A percentile compares a stretch with the other conserved stretches of the same genome.
These are phyloP conservation scores for Globisporangium viniferum DNA, from an alignment of 352 stramenopile species.

Conservation along the genomic window DNA sequence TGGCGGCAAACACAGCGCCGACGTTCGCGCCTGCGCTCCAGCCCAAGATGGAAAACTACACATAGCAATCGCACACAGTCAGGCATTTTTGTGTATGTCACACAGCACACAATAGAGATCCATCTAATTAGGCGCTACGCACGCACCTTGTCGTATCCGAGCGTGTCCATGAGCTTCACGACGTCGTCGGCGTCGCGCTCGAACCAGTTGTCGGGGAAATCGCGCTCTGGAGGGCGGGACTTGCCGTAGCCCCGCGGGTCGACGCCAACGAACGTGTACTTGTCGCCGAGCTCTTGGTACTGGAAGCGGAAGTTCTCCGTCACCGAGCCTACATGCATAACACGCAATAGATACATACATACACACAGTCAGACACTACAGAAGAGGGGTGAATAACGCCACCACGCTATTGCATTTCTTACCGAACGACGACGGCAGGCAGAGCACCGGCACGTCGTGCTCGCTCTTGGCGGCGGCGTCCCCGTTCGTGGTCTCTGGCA, in stretches of 20 bases:
- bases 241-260: slow-evolving; percentile 56
- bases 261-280: slow-evolving; percentile 66
- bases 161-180: slow-evolving; percentile 46
- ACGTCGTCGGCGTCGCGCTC: slow-evolving; percentile 75
- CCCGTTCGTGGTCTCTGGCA: slow-evolving; percentile 15
- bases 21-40: slow-evolving; percentile 79
- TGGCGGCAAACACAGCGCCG: slow-evolving; percentile 62
- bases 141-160: slow-evolving; percentile 54
- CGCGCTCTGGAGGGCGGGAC: slow-evolving; percentile 37
- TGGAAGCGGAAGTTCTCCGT: slow-evolving; percentile 60
- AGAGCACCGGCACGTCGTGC: slow-evolving; percentile 44
- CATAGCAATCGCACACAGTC: not conserved
- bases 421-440: slow-evolving; percentile 67
- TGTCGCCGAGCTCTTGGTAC: slow-evolving; percentile 41
- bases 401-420: not conserved
- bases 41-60: slow-evolving; percentile 65
- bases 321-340: slow-evolving; percentile 29
- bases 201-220: slow-evolving; percentile 56
- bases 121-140: not conserved
- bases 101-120: not conserved
- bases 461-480: slow-evolving; percentile 5
- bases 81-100: not conserved
- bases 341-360: not conserved
- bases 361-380: not conserved
- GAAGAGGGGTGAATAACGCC: not conserved